These are phyloP conservation scores for Lavandula angustifolia DNA, from an alignment of 257 asterid species.

Conservation along the genomic window DNA sequence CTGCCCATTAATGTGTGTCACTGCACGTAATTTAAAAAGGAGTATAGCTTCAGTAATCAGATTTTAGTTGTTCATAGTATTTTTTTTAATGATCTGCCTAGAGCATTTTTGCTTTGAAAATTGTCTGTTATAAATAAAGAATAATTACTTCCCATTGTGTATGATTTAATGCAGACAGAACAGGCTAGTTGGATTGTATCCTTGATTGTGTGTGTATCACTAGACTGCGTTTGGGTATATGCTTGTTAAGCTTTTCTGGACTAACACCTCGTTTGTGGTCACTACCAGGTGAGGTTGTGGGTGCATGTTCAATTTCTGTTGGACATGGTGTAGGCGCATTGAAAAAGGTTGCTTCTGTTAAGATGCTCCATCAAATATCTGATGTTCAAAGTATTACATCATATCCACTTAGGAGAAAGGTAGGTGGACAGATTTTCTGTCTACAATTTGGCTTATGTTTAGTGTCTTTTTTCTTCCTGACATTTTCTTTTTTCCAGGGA, in stretches of 20 bases:
- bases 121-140: constrained; percentile 14
- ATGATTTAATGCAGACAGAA: constrained; percentile 18
- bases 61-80: not conserved
- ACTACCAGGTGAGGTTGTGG: constrained; percentile 86
- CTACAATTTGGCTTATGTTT: constrained; percentile 26
- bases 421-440: constrained; percentile 36
- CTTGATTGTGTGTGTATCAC: constrained; percentile 17
- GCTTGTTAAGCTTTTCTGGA: constrained; percentile 21
- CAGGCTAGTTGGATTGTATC: constrained; percentile 4
- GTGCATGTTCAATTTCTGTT: constrained; percentile 85
- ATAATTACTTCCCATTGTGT: constrained; percentile 14
- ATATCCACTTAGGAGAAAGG: constrained; percentile 71
- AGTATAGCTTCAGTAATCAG: constrained; percentile 16
- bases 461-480: constrained; percentile 28
- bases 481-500: constrained; percentile 55
- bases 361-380: constrained; percentile 78
- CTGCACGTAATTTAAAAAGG: constrained; percentile 1
- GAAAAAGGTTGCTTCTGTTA: constrained; percentile 84
- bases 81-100: not conserved
- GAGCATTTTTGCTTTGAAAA: constrained; percentile 8
- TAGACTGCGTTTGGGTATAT: constrained; percentile 15
- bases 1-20: constrained; percentile 18
- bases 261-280: constrained; percentile 40
- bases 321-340: constrained; percentile 64
- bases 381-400: constrained; percentile 54